Conservation (phyloP, 768 basidiomycete genomes). For the Suillus luteus region DNA sequence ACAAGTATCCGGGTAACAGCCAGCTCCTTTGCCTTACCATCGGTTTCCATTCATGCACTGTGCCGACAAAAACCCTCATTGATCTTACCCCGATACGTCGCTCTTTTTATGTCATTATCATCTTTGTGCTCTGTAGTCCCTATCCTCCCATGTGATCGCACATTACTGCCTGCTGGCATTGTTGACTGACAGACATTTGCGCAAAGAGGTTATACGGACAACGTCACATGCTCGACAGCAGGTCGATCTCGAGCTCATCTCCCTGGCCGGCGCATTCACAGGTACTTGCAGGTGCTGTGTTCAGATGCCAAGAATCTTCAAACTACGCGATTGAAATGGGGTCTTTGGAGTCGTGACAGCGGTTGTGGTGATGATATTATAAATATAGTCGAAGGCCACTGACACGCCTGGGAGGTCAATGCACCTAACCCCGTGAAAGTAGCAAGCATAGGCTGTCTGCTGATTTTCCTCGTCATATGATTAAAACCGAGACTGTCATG, state of each 20-base stretch:
- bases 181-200: conserved; percentile 13
- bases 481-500: background rate
- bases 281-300: background rate
- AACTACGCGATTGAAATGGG: background rate
- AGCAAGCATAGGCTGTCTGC: background rate
- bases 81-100: conserved; percentile 11
- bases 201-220: background rate
- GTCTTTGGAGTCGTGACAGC: background rate
- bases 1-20: conserved; percentile 8
- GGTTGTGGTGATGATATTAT: background rate
- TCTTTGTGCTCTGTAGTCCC: conserved; percentile 16
- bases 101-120: conserved; percentile 16
- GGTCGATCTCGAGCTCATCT: background rate
- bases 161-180: conserved; percentile 19
- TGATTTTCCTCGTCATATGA: background rate
- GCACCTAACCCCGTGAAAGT: background rate
- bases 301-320: background rate
- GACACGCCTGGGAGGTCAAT: background rate
- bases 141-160: conserved; percentile 16
- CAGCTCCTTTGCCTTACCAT: conserved; percentile 12
- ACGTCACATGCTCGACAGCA: background rate
- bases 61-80: conserved; percentile 23
- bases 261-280: background rate
- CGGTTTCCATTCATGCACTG: conserved; percentile 19
- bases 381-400: background rate